A percentile compares a stretch with the other conserved stretches of the same genome.
Evolutionary conservation across 176 grass and related monocot species (phyloP).

Genomic region (Rhynchospora breviuscula): DNA sequence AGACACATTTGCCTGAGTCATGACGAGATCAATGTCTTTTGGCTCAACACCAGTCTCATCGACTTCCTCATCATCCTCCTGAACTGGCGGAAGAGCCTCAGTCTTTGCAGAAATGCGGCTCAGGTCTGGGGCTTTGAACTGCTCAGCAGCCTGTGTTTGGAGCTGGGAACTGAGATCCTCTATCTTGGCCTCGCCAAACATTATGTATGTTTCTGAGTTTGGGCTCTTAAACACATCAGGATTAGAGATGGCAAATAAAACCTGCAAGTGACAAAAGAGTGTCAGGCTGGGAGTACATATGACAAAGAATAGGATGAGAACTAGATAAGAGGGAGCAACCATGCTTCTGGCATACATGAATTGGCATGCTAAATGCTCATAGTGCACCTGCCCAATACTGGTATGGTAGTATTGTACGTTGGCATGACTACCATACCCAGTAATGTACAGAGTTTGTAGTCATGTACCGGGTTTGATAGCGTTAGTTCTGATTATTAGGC

Average conservation of each 20-base stretch:
- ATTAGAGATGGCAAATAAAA: conserved; percentile 64
- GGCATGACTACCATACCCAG: not conserved
- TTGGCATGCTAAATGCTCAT: not conserved
- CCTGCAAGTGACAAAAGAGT: conserved; percentile 28
- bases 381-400: not conserved
- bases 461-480: not conserved
- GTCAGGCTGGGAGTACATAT: not conserved
- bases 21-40: conserved; percentile 62
- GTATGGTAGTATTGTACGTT: not conserved
- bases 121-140: conserved; percentile 52
- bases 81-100: conserved; percentile 27
- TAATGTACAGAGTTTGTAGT: not conserved
- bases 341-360: not conserved
- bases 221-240: conserved; percentile 73
- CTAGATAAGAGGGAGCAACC: not conserved
- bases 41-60: conserved; percentile 50
- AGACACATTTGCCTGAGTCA: conserved; percentile 49
- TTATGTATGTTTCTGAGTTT: conserved; percentile 55
- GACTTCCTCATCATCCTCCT: conserved; percentile 52
- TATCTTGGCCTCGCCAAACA: conserved; percentile 64
- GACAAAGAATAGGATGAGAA: not conserved
- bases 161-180: conserved; percentile 69
- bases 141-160: conserved; percentile 58
- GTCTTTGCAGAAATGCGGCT: conserved; percentile 35
- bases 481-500: not conserved